A percentile compares a stretch with the other conserved stretches of the same genome.
phyloP scores from a whole-genome alignment of 495 filamentous ascomycete species.

The Pyrenula massariospora region DNA sequence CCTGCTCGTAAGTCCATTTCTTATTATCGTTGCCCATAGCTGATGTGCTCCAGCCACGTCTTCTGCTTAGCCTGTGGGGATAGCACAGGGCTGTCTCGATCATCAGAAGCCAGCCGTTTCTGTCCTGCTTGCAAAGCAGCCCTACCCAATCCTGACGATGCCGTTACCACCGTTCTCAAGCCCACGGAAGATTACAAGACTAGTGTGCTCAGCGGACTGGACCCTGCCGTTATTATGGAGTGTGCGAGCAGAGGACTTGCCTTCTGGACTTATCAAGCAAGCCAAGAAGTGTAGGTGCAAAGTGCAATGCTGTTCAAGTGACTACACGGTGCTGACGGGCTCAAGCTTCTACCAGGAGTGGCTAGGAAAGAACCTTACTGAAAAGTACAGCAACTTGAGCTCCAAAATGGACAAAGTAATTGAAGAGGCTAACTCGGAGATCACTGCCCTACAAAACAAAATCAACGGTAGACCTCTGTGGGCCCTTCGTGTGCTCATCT shows the following conservation, averaged over 20 bases:
- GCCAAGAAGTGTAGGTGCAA: conserved; percentile 86
- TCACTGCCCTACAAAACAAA: conserved; percentile 54
- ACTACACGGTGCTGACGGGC: conserved; percentile 1
- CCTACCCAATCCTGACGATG: conserved; percentile 67
- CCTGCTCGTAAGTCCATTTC: conserved; percentile 55
- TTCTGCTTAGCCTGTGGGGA: conserved; percentile 74
- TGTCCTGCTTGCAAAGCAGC: conserved; percentile 77
- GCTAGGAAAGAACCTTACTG: conserved; percentile 57
- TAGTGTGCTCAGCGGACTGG: conserved; percentile 74
- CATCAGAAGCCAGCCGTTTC: conserved; percentile 38
- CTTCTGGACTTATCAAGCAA: conserved; percentile 88
- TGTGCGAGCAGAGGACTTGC: conserved; percentile 71
- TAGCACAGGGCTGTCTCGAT: conserved; percentile 48
- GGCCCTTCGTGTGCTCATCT: neutral
- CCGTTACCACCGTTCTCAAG: conserved; percentile 60
- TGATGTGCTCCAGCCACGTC: conserved; percentile 52
- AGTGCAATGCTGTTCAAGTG: conserved; percentile 1
- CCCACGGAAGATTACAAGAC: conserved; percentile 93
- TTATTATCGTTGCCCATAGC: neutral
- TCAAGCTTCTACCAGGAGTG: conserved; percentile 71
- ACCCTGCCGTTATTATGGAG: conserved; percentile 78
- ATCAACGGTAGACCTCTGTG: conserved; percentile 28
- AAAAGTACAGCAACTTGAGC: conserved; percentile 60
- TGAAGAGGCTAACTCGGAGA: conserved; percentile 70
- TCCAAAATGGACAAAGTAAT: conserved; percentile 70